These are phyloP conservation scores for Fonsecaea erecta DNA, from an alignment of 2,329 filamentous ascomycete genomes.

Conservation along the genomic window DNA sequence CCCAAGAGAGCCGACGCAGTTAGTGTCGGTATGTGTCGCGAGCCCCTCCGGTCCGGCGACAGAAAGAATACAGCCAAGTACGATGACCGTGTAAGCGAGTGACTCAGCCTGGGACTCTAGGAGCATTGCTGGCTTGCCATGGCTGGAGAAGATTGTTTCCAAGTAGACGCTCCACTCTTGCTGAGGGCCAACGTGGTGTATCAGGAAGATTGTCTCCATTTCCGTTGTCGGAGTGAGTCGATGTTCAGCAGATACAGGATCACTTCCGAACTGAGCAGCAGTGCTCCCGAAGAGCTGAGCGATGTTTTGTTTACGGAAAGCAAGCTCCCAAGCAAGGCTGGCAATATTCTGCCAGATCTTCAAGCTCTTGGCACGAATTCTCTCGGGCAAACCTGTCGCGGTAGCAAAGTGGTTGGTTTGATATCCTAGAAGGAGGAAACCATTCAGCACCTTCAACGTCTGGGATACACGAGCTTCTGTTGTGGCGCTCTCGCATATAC, in stretches of 20 bases:
- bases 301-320: slow-evolving; percentile 17
- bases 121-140: neutral
- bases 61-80: slow-evolving; percentile 25
- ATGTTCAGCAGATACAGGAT: neutral
- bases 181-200: slow-evolving; percentile 16
- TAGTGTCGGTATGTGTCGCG: neutral
- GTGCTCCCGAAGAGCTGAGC: slow-evolving; percentile 15
- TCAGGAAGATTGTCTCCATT: slow-evolving; percentile 26
- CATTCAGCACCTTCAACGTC: slow-evolving; percentile 18
- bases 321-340: slow-evolving; percentile 23
- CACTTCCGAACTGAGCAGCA: slow-evolving; percentile 3
- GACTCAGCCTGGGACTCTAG: slow-evolving; percentile 5
- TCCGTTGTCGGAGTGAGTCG: neutral
- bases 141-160: slow-evolving; percentile 14
- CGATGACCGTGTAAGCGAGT: slow-evolving; percentile 23
- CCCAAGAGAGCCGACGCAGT: neutral
- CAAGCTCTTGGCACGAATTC: neutral
- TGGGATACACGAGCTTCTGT: neutral
- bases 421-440: slow-evolving; percentile 23
- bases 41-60: slow-evolving; percentile 2
- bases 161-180: slow-evolving; percentile 19
- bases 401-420: slow-evolving; percentile 15
- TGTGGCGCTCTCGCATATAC: neutral
- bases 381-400: neutral
- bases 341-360: slow-evolving; percentile 18